A percentile compares a stretch with the other conserved stretches of the same genome.
Conservation (phyloP, 2,329 filamentous ascomycete genomes). For the Botrytis pseudocinerea region DNA sequence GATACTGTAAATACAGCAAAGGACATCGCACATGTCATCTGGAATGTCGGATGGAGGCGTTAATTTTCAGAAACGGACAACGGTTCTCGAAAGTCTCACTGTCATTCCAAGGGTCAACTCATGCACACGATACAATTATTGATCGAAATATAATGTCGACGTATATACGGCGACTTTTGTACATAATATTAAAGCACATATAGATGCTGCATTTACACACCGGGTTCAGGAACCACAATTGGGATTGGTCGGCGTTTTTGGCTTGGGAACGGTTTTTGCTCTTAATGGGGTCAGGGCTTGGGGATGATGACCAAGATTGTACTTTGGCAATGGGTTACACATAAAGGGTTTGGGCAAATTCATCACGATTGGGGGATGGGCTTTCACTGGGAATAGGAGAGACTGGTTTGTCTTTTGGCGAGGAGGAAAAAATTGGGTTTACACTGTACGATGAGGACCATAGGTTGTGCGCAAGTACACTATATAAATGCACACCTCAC, state of each 20-base stretch:
- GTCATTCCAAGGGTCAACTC: neutral
- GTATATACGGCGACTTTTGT: constrained; percentile 27
- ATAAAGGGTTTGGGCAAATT: constrained; percentile 15
- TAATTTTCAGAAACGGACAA: constrained; percentile 27
- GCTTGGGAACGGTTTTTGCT: neutral
- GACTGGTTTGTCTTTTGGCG: constrained; percentile 6
- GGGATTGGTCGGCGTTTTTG: constrained; percentile 19
- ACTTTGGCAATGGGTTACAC: constrained; percentile 19
- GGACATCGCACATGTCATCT: constrained; percentile 70
- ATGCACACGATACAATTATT: constrained; percentile 23
- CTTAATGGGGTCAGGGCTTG: neutral
- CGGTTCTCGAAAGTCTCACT: constrained; percentile 5
- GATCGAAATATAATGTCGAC: constrained; percentile 30
- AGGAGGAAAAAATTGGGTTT: constrained; percentile 13
- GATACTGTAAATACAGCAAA: constrained; percentile 63
- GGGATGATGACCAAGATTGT: neutral
- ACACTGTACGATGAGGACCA: constrained; percentile 9
- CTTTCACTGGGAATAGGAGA: constrained; percentile 11
- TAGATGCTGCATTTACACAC: constrained; percentile 22
- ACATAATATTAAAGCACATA: constrained; percentile 27
- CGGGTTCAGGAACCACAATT: constrained; percentile 16
- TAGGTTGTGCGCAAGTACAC: constrained; percentile 3
- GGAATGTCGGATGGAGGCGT: constrained; percentile 54
- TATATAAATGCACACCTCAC: constrained; percentile 1
- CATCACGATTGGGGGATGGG: constrained; percentile 1